Evolutionary conservation across 140 eudicot species (phyloP), one percentile per base, ranked within the genome.

Genomic region (Eryngium alpinum): DNA sequence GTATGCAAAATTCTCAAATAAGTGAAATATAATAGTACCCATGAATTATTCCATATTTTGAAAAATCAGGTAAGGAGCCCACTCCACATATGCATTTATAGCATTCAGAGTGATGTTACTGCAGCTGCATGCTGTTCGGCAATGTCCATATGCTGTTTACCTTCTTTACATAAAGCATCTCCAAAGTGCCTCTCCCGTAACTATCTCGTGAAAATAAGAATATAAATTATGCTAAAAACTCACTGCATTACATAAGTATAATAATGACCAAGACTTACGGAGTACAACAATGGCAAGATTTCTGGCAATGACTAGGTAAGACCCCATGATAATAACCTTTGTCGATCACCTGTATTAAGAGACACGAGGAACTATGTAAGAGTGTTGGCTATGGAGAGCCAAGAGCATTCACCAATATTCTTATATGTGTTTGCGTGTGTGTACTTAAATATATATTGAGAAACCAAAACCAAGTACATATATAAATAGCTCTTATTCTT

Each of bases 41-140:
- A 73, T 92, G 90, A 72, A 96, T 89, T 21, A 90, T 90, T 85
- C 97, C 97, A 88, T 80, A 90, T 88, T 91, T 91, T 80, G 93
- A 88, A 88, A 96, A 96, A 90, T 93, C 96, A n/a, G 96, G 91
- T 75, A 96, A 33, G 50, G 99, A 43, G 97, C 97, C 99, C 99
- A 96, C 83, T 96, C 99, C 72, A 92, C 99, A 90, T 96, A 96
- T 67, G 99, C 99, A 89, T 91, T 96, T 75, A 96, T 79, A 78
- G 99, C 97, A 88, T 96, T 90, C 77, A 90, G 87, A 82, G 94
- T 85, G 99, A 95, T 56, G 90, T 91, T 52, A 96, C 97, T 56
- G 99, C 53, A 33, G 96, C 90, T 77, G 96, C 99, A 87, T 96
- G 99, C 83, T 88, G 99, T 81, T 93, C 91, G 72, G 99, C 98